Evolutionary conservation across 2,329 filamentous ascomycete genomes (phyloP).

Genomic region (Blastomyces emzantsi): DNA sequence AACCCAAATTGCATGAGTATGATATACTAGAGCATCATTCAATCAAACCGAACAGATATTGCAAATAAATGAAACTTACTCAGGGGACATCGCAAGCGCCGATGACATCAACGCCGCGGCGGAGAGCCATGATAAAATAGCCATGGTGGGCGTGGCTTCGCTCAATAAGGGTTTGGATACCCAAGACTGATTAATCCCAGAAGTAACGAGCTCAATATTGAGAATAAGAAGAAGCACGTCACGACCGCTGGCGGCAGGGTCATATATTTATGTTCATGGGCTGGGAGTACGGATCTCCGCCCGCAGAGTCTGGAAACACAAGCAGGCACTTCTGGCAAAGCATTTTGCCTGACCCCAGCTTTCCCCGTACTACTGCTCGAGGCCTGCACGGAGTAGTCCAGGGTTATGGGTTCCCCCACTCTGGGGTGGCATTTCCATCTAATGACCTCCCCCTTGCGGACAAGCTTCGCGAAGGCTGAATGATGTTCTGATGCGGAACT

Average conservation of each 20-base stretch:
- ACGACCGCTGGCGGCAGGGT: background rate
- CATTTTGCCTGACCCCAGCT: background rate
- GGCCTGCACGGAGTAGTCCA: background rate
- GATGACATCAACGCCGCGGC: constrained; percentile 19
- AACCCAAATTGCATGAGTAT: background rate
- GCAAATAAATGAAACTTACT: constrained; percentile 14
- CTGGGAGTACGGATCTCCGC: background rate
- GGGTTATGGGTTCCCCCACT: background rate
- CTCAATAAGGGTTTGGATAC: background rate
- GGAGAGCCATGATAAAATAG: constrained; percentile 18
- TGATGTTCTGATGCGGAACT: background rate
- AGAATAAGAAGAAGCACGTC: background rate
- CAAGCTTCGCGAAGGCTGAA: constrained; percentile 2
- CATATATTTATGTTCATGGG: background rate
- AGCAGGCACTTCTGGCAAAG: background rate
- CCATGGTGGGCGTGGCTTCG: constrained; percentile 12
- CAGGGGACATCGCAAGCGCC: constrained; percentile 21
- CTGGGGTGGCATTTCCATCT: background rate
- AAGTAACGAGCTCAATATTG: background rate
- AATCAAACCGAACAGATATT: background rate
- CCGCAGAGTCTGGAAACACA: background rate
- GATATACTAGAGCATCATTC: background rate
- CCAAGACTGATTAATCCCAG: background rate
- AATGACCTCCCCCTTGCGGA: background rate
- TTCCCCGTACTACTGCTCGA: background rate